Conservation (phyloP, 2,329 filamentous ascomycete genomes). For the Didymella glomerata region DNA sequence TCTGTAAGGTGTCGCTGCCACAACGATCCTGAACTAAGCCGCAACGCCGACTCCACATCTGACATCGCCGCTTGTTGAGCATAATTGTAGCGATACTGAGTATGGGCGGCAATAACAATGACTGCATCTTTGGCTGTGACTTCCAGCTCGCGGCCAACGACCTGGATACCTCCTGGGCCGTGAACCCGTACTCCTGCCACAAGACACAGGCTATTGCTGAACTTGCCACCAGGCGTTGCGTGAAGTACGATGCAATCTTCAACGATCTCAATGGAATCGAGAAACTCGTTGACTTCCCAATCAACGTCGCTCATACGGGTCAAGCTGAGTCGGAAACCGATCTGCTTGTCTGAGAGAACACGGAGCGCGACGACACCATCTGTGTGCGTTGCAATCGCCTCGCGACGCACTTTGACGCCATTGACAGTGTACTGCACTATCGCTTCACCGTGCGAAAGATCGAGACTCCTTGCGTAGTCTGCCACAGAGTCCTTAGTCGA, state of each 20-base stretch:
- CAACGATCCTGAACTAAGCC: slow-evolving; percentile 30
- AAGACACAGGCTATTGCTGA: slow-evolving; percentile 23
- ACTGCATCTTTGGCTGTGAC: slow-evolving; percentile 50
- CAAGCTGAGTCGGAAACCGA: slow-evolving; percentile 38
- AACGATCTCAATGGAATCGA: slow-evolving; percentile 51
- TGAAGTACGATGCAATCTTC: slow-evolving; percentile 17
- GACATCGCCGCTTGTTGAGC: slow-evolving; percentile 37
- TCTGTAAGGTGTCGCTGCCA: slow-evolving; percentile 47
- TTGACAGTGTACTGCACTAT: slow-evolving; percentile 51
- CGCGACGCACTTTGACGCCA: slow-evolving; percentile 46
- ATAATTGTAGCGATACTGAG: slow-evolving; percentile 49
- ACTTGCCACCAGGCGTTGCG: slow-evolving; percentile 23
- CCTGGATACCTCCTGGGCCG: slow-evolving; percentile 9
- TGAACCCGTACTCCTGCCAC: slow-evolving; percentile 11
- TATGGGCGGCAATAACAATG: slow-evolving; percentile 53
- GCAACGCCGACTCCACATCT: slow-evolving; percentile 31
- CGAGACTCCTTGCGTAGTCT: slow-evolving; percentile 53
- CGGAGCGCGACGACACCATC: slow-evolving; percentile 53
- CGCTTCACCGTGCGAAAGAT: slow-evolving; percentile 50
- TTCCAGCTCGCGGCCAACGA: slow-evolving; percentile 39
- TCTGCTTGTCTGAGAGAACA: slow-evolving; percentile 31
- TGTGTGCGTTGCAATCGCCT: slow-evolving; percentile 56
- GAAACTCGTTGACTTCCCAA: slow-evolving; percentile 57
- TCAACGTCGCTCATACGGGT: slow-evolving; percentile 55
- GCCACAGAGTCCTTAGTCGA: slow-evolving; percentile 9